Base-by-base conservation (phyloP, 768 basidiomycete genomes). In the Serendipita vermifera region DNA sequence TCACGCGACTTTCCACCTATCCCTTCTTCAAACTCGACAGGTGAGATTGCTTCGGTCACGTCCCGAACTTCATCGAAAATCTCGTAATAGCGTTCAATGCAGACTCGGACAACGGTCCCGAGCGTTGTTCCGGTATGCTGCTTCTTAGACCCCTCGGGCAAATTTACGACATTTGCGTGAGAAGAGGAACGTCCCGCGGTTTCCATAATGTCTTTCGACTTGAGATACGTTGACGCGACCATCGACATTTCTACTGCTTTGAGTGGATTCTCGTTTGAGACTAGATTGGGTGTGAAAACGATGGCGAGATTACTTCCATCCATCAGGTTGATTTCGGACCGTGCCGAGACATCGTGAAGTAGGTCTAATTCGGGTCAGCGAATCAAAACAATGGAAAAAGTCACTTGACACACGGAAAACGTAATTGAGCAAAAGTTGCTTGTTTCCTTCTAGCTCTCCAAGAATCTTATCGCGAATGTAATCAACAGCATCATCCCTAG, bases 21-120 rank as follows among this genome's bases (percentile, higher is more conserved):
- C n/a, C 17, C n/a, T 22, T 43, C 7, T 20, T 26, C 15, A 13
- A 55, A 22, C 17, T 38, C 55, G 11, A 26, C 38, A 20, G 43
- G 29, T 20, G 55, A 35, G 43, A 57, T 59, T 2, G 80, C 80
- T 61, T 88, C 86, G 58, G 75, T 75, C 14, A 80, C 77, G 68
- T 89, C 88, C 57, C 67, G 69, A n/a, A 83, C 68, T 61, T 90
- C 88, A 64, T 89, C 87, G 62, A 91, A 91, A 29, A 90, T 72
- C 65, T 91, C 88, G 65, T 83, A 89, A 65, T 90, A 91, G 38
- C 79, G 78, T 62, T 84, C 77, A 53, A 90, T 88, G 66, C 85
- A 90, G 38, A 87, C 69, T 64, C 81, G 81, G 66, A 89, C 72
- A 38, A 90, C 71, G 59, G 73, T 71, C 2, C 86, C 87, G 0